phyloP scores from a whole-genome alignment of 176 grass and related monocot genomes.

The Canna indica region DNA sequence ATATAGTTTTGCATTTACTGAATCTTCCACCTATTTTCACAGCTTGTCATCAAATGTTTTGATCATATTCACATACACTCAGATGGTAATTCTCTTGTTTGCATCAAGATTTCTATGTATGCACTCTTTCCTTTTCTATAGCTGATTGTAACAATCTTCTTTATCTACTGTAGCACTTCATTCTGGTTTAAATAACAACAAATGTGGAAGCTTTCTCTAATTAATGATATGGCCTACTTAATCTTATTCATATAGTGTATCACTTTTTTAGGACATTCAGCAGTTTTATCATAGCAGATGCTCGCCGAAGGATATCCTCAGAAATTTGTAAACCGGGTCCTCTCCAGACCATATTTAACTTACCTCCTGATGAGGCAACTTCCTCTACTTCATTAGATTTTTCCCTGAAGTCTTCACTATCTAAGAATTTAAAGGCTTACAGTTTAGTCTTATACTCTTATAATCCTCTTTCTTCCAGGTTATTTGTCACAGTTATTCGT shows the following conservation, averaged over 20 bases:
- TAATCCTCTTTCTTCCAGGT: constrained; percentile 33
- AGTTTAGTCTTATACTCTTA: neutral
- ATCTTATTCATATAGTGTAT: too few species aligned
- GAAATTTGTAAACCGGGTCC: constrained; percentile 45
- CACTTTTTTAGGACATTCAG: constrained; percentile 32
- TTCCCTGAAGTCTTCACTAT: neutral
- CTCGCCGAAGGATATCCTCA: constrained; percentile 37
- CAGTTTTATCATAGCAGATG: constrained; percentile 38
- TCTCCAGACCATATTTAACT: constrained; percentile 51
- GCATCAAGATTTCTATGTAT: too few species aligned
- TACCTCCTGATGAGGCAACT: constrained; percentile 58
- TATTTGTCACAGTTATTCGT: constrained; percentile 71
- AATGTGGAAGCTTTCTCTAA: neutral
- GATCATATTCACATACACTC: too few species aligned
- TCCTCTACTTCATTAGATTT: neutral
- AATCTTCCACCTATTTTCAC: too few species aligned
- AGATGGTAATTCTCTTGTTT: too few species aligned
- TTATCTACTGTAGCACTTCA: too few species aligned
- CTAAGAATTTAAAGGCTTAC: neutral
- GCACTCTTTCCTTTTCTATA: too few species aligned
- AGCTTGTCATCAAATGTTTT: too few species aligned
- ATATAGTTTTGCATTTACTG: too few species aligned
- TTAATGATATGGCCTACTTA: too few species aligned
- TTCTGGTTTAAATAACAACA: neutral
- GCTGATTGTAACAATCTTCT: too few species aligned